These are phyloP conservation scores for Zygoascus meyerae DNA, from an alignment of 1,139 yeast species.

Conservation along the genomic window DNA sequence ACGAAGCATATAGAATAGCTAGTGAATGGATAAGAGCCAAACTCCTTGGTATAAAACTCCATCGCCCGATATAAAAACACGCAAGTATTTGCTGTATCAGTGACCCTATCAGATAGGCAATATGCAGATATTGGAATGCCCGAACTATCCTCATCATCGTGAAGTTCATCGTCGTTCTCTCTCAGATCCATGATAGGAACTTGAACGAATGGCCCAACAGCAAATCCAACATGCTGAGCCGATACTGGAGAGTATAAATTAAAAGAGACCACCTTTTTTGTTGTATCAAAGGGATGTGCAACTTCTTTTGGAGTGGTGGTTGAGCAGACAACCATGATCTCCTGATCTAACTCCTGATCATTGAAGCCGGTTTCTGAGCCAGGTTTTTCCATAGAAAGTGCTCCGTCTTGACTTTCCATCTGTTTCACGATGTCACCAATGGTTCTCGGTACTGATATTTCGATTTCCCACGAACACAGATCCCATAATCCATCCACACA, in stretches of 20 bases:
- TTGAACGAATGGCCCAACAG: slow-evolving; percentile 78
- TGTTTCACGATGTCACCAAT: slow-evolving; percentile 62
- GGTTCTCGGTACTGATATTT: slow-evolving; percentile 74
- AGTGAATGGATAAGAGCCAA: slow-evolving; percentile 89
- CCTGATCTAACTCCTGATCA: slow-evolving; percentile 43
- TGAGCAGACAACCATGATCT: slow-evolving; percentile 70
- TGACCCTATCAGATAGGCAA: slow-evolving; percentile 51
- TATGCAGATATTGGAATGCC: slow-evolving; percentile 46
- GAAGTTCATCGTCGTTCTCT: slow-evolving; percentile 36
- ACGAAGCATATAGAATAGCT: slow-evolving; percentile 76
- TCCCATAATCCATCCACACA: slow-evolving; percentile 89
- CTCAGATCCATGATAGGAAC: slow-evolving; percentile 45
- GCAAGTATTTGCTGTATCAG: slow-evolving; percentile 67
- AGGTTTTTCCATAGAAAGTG: background rate
- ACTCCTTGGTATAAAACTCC: slow-evolving; percentile 79
- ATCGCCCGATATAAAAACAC: slow-evolving; percentile 70
- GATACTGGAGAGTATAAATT: slow-evolving; percentile 82
- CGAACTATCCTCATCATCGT: slow-evolving; percentile 24
- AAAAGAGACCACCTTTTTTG: slow-evolving; percentile 73
- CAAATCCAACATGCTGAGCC: slow-evolving; percentile 96
- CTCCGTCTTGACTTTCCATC: slow-evolving; percentile 4
- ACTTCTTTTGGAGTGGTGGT: slow-evolving; percentile 54
- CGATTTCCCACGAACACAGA: slow-evolving; percentile 87
- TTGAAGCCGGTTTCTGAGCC: background rate
- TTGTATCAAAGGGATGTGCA: slow-evolving; percentile 50